Percentiles rank a stretch among this genome's conserved stretches.
Conservation (phyloP, 1,139 yeast genomes). For the Lodderomyces theae region DNA sequence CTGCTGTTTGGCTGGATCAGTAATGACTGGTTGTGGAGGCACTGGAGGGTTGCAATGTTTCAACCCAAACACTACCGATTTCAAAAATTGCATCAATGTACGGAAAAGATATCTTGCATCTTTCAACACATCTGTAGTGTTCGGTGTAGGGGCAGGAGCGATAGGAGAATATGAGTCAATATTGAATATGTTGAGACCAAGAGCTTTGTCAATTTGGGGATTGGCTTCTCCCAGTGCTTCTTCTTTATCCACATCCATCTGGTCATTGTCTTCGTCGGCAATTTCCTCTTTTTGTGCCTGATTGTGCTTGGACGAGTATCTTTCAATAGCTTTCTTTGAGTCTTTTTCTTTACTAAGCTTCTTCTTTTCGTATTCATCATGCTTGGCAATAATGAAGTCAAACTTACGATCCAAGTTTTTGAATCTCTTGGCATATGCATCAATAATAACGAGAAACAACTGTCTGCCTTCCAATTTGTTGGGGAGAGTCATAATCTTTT, state of each 20-base stretch:
- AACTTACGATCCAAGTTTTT: slow-evolving; percentile 71
- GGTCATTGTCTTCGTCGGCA: slow-evolving; percentile 15
- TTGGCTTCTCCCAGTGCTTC: slow-evolving; percentile 11
- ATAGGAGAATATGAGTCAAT: slow-evolving; percentile 43
- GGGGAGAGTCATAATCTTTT: slow-evolving; percentile 79
- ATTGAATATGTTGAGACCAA: slow-evolving; percentile 35
- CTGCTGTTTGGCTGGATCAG: slow-evolving; percentile 59
- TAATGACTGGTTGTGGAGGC: slow-evolving; percentile 47
- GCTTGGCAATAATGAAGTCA: slow-evolving; percentile 63
- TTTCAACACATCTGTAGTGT: slow-evolving; percentile 68
- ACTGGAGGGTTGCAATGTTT: slow-evolving; percentile 90
- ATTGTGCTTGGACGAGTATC: slow-evolving; percentile 33
- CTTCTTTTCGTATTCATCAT: slow-evolving; percentile 49
- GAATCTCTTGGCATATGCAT: slow-evolving; percentile 84
- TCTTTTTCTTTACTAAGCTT: slow-evolving; percentile 43
- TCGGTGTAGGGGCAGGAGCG: slow-evolving; percentile 28
- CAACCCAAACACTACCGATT: slow-evolving; percentile 86
- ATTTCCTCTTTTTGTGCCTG: slow-evolving; percentile 9
- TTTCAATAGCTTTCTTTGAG: slow-evolving; percentile 38
- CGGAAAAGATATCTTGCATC: slow-evolving; percentile 88
- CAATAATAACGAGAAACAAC: slow-evolving; percentile 75
- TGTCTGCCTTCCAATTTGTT: slow-evolving; percentile 85
- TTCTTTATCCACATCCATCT: slow-evolving; percentile 18
- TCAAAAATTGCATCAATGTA: slow-evolving; percentile 84
- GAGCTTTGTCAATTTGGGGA: slow-evolving; percentile 8